Conservation (phyloP, 1,284 basidiomycete genomes). For the Puccinia brachypodii region DNA sequence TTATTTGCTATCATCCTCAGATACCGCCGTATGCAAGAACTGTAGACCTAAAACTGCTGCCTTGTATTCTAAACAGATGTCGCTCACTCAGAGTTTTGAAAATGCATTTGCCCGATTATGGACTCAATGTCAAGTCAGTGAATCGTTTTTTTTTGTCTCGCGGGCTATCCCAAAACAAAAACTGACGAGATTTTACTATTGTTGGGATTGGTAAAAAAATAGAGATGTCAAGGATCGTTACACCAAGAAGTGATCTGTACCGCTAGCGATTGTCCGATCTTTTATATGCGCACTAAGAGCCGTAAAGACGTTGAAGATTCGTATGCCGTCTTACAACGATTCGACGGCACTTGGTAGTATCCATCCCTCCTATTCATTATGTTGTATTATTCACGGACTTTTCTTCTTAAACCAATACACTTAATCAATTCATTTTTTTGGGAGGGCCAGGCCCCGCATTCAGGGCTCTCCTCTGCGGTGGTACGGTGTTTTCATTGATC, state of each 20-base stretch:
- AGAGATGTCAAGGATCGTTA: conserved; percentile 85
- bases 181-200: not conserved
- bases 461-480: no score
- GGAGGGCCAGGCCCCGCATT: no score
- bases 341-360: conserved; percentile 51
- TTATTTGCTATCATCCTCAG: conserved; percentile 59
- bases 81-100: conserved; percentile 73
- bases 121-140: conserved; percentile 80
- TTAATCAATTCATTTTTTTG: no score
- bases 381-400: not conserved
- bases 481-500: no score
- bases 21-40: conserved; percentile 88
- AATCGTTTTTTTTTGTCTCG: not conserved
- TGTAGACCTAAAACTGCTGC: conserved; percentile 79
- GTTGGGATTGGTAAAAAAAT: not conserved
- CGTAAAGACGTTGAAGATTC: conserved; percentile 52
- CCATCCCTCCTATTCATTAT: not conserved
- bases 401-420: no score
- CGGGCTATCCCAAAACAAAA: not conserved
- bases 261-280: conserved; percentile 51
- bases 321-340: conserved; percentile 50
- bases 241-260: conserved; percentile 66
- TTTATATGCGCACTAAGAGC: conserved; percentile 52
- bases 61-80: conserved; percentile 83
- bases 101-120: conserved; percentile 87